Evolutionary conservation across 2,329 filamentous ascomycete species (phyloP).

Genomic region (Alternaria ethzedia): DNA sequence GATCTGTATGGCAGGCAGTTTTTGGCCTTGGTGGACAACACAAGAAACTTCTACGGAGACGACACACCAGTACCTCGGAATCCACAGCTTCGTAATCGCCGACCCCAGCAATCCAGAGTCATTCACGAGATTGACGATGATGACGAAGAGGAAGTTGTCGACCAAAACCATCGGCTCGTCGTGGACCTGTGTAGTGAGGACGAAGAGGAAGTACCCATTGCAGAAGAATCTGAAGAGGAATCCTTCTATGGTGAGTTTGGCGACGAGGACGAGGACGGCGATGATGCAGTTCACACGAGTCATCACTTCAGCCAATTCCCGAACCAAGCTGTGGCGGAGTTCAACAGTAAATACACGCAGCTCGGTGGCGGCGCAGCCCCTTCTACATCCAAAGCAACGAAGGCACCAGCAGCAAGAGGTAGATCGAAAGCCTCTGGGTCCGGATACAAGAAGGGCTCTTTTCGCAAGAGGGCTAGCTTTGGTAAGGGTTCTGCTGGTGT

Average conservation of each 20-base stretch:
- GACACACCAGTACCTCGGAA: conserved; percentile 23
- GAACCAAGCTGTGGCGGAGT: conserved; percentile 39
- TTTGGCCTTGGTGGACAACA: conserved; percentile 60
- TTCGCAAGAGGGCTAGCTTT: conserved; percentile 23
- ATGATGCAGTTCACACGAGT: conserved; percentile 26
- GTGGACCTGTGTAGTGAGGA: conserved; percentile 52
- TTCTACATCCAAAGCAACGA: conserved; percentile 13
- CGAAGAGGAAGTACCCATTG: conserved; percentile 30
- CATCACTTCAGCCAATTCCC: conserved; percentile 36
- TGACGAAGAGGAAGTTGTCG: conserved; percentile 50
- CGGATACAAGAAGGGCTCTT: conserved; percentile 18
- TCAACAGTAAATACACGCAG: conserved; percentile 36
- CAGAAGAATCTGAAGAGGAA: conserved; percentile 24
- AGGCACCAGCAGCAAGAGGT: conserved; percentile 16
- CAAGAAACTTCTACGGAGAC: conserved; percentile 34
- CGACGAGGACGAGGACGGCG: conserved; percentile 34
- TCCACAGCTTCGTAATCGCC: conserved; percentile 16
- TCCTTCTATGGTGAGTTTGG: conserved; percentile 31
- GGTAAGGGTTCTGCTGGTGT: conserved; percentile 23
- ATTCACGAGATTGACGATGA: conserved; percentile 45
- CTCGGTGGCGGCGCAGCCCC: conserved; percentile 19
- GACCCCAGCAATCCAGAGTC: conserved; percentile 21
- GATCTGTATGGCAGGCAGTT: conserved; percentile 66
- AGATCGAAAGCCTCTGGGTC: conserved; percentile 22
- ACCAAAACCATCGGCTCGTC: conserved; percentile 58